Evolutionary conservation across 2,329 filamentous ascomycete species (phyloP).

Genomic region (Sporothrix mexicana): DNA sequence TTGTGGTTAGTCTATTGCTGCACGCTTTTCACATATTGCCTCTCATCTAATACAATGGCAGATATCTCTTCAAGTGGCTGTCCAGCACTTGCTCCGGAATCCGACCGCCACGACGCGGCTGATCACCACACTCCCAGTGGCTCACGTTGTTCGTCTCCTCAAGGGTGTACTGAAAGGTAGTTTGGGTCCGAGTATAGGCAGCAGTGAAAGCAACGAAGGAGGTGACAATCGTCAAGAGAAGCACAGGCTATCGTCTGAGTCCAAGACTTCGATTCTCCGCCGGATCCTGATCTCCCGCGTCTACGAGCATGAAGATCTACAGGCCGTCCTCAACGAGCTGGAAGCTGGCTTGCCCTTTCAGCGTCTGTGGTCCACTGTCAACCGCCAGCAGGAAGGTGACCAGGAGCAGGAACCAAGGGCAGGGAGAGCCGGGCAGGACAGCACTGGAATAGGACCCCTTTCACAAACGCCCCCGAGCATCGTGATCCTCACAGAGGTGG

Average conservation of each 20-base stretch:
- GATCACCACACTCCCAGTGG: slow-evolving; percentile 55
- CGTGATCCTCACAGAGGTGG: slow-evolving; percentile 37
- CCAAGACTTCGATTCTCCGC: slow-evolving; percentile 47
- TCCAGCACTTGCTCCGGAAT: slow-evolving; percentile 46
- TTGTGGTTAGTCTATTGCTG: slow-evolving; percentile 44
- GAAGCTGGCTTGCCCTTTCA: slow-evolving; percentile 32
- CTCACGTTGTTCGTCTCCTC: slow-evolving; percentile 50
- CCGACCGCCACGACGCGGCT: slow-evolving; percentile 47
- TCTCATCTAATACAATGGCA: slow-evolving; percentile 36
- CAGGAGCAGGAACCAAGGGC: background rate
- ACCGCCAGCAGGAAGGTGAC: background rate
- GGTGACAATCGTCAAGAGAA: background rate
- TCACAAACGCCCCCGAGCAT: background rate
- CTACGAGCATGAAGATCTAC: slow-evolving; percentile 64
- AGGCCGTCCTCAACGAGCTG: slow-evolving; percentile 60
- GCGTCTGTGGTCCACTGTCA: slow-evolving; percentile 33
- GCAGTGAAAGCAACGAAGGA: slow-evolving; percentile 31
- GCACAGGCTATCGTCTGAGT: background rate
- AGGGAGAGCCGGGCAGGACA: background rate
- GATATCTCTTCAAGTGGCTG: slow-evolving; percentile 58
- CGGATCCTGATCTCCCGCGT: slow-evolving; percentile 60
- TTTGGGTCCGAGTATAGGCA: background rate
- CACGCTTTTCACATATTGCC: too few relatives aligned
- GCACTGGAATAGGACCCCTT: background rate
- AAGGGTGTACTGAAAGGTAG: slow-evolving; percentile 48